Percentiles rank a stretch among this genome's conserved stretches.
Evolutionary conservation across 75 land plant genomes (phyloP).

Genomic region (Ceratopteris richardii): DNA sequence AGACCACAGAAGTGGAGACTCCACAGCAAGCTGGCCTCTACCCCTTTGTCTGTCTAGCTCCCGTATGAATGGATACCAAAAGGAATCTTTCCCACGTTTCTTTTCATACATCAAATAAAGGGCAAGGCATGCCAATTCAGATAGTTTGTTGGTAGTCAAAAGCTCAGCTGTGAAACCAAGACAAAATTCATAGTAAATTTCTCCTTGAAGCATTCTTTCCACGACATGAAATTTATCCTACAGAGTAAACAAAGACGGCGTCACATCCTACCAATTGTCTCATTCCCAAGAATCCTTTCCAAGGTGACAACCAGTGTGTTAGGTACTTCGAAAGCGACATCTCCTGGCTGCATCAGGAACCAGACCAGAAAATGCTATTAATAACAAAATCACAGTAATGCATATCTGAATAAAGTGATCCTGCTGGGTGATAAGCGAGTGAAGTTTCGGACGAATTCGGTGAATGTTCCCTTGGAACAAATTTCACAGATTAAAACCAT

Average conservation of each 20-base stretch:
- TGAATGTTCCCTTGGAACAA: no score
- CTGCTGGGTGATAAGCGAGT: no score
- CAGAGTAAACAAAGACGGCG: no score
- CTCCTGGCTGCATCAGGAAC: slow-evolving; percentile 59
- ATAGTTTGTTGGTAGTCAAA: slow-evolving; percentile 87
- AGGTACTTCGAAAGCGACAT: slow-evolving; percentile 82
- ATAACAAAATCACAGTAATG: no score
- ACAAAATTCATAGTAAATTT: neutral
- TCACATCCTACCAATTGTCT: slow-evolving; percentile 64
- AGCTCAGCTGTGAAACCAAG: slow-evolving; percentile 65
- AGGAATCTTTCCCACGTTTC: slow-evolving; percentile 91
- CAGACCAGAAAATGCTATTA: no score
- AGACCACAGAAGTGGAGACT: slow-evolving; percentile 95
- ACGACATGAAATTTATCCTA: no score
- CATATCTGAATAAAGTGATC: no score
- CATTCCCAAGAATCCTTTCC: slow-evolving; percentile 89
- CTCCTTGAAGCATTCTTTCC: no score
- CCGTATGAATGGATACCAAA: slow-evolving; percentile 90
- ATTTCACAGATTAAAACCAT: no score
- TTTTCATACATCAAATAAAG: slow-evolving; percentile 98
- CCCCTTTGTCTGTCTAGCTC: slow-evolving; percentile 98
- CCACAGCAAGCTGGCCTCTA: slow-evolving; percentile 94
- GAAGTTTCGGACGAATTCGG: no score
- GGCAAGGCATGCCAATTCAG: slow-evolving; percentile 95
- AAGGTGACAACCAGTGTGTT: slow-evolving; percentile 81